These are phyloP conservation scores for Cercospora sp. DNA, from an alignment of 2,329 filamentous ascomycete genomes.

Conservation along the genomic window DNA sequence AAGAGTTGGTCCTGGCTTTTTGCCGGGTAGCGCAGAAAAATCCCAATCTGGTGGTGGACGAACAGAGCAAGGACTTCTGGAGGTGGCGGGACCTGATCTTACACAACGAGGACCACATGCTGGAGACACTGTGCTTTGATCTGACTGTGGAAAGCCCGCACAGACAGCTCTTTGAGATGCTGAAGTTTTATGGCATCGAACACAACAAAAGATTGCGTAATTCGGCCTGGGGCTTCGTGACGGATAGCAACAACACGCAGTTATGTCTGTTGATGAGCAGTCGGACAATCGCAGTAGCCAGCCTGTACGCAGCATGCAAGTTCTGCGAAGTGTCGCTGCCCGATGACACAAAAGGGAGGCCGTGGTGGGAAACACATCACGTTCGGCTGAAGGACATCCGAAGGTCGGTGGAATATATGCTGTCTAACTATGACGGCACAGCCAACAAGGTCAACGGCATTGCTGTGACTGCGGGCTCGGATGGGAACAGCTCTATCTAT, in stretches of 20 bases:
- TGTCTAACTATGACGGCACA: conserved; percentile 52
- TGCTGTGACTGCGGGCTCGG: conserved; percentile 35
- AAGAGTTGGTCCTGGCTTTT: conserved; percentile 89
- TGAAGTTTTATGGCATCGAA: conserved; percentile 70
- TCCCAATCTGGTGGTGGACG: conserved; percentile 82
- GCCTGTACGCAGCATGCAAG: conserved; percentile 82
- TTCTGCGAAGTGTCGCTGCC: conserved; percentile 71
- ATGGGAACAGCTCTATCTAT: conserved; percentile 48
- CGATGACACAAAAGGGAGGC: conserved; percentile 70
- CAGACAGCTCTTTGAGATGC: conserved; percentile 76
- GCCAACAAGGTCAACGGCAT: conserved; percentile 39
- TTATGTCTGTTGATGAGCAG: conserved; percentile 80
- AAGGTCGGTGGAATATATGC: conserved; percentile 74
- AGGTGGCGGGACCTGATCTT: conserved; percentile 93
- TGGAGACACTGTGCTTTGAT: conserved; percentile 92
- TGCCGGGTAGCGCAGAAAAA: conserved; percentile 96
- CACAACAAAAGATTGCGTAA: conserved; percentile 82
- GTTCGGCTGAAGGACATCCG: conserved; percentile 70
- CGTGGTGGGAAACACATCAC: conserved; percentile 84
- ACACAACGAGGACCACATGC: conserved; percentile 85
- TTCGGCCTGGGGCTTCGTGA: conserved; percentile 89
- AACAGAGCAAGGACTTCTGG: conserved; percentile 98
- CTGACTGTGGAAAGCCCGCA: conserved; percentile 88
- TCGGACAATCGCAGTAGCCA: conserved; percentile 77
- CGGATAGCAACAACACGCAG: conserved; percentile 82